Percentiles rank a stretch among this genome's conserved stretches.
These are phyloP conservation scores for Angomonas deanei DNA, from an alignment of 208 protist species.

Conservation along the genomic window DNA sequence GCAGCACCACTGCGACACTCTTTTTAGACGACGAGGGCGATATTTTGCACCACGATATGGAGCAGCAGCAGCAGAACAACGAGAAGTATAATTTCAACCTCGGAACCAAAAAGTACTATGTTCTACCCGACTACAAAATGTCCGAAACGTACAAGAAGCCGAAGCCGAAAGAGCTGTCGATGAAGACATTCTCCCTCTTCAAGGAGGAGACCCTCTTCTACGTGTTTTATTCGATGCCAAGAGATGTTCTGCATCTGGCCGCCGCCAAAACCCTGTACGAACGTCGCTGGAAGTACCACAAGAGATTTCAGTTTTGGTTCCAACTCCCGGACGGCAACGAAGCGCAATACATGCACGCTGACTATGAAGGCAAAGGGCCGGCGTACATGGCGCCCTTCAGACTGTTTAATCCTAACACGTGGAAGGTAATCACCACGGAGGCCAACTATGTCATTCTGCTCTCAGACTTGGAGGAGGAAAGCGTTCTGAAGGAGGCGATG, in stretches of 20 bases:
- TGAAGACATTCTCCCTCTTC: slow-evolving; percentile 86
- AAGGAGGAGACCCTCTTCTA: slow-evolving; percentile 97
- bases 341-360: background rate
- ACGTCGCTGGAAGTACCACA: slow-evolving; percentile 89
- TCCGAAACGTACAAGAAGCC: slow-evolving; percentile 78
- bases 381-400: slow-evolving; percentile 32
- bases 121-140: slow-evolving; percentile 74
- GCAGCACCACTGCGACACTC: slow-evolving; percentile 54
- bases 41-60: background rate
- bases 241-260: slow-evolving; percentile 94
- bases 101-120: slow-evolving; percentile 48
- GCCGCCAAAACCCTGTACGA: slow-evolving; percentile 91
- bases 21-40: slow-evolving; percentile 18
- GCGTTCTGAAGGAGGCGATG: slow-evolving; percentile 40
- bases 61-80: background rate
- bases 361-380: background rate
- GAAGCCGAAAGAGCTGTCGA: slow-evolving; percentile 58
- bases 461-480: slow-evolving; percentile 40
- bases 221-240: slow-evolving; percentile 98
- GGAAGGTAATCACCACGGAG: slow-evolving; percentile 39
- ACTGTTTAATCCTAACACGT: slow-evolving; percentile 64
- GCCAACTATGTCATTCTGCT: slow-evolving; percentile 38
- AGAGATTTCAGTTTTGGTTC: slow-evolving; percentile 69
- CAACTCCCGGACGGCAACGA: slow-evolving; percentile 3
- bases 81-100: slow-evolving; percentile 7